Conservation (phyloP, 2,329 filamentous ascomycete species). For the Verticillium klebahnii region DNA sequence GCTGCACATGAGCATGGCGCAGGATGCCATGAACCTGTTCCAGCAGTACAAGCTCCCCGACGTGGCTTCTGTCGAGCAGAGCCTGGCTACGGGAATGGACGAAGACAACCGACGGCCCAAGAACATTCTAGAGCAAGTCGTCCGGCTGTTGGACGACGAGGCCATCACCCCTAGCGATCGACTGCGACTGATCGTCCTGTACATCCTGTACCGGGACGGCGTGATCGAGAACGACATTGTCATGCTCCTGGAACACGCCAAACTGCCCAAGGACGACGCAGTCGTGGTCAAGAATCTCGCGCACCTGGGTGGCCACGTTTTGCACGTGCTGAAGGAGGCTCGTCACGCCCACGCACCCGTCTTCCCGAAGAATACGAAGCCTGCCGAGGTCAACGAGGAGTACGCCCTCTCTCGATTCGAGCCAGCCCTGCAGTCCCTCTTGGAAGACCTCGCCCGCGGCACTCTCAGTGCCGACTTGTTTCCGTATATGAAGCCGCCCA, state of each 20-base stretch:
- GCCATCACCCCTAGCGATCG: conserved; percentile 68
- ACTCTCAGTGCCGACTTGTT: conserved; percentile 62
- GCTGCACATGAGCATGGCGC: conserved; percentile 91
- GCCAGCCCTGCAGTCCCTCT: conserved; percentile 73
- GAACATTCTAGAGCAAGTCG: conserved; percentile 78
- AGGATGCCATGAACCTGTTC: conserved; percentile 95
- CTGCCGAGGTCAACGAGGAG: conserved; percentile 61
- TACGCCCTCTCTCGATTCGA: conserved; percentile 85
- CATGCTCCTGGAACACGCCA: conserved; percentile 78
- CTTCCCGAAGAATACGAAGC: conserved; percentile 63
- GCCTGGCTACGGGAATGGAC: conserved; percentile 84
- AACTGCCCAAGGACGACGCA: conserved; percentile 68
- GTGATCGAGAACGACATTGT: conserved; percentile 79
- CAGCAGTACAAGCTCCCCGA: conserved; percentile 80
- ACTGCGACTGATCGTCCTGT: conserved; percentile 79
- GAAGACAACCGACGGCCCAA: conserved; percentile 91
- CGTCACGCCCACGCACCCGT: conserved; percentile 61
- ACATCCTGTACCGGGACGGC: conserved; percentile 80
- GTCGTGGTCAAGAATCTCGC: conserved; percentile 74
- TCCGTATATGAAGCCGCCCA: conserved; percentile 68
- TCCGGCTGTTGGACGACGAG: conserved; percentile 84
- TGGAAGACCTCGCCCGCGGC: conserved; percentile 69
- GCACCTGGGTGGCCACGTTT: conserved; percentile 67
- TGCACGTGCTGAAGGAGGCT: conserved; percentile 68
- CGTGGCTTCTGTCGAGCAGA: conserved; percentile 84